Evolutionary conservation across 108 stramenopile genomes (phyloP), one percentile per base, ranked within the genome.

Genomic region (Discostella stelligeroides): DNA sequence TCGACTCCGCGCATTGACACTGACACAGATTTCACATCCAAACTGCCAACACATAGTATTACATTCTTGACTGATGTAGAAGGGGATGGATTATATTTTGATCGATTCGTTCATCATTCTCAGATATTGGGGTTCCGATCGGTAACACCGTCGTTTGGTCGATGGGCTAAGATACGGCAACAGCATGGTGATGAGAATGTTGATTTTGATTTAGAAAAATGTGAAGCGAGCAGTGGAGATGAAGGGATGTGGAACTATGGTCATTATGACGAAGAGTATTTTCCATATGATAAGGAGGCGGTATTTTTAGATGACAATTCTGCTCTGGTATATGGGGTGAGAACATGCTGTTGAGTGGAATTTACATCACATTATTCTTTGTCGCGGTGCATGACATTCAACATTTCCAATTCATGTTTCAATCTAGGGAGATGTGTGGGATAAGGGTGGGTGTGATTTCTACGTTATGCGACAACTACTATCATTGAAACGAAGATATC

Each of bases 381-480:
- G n/a, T n/a, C n/a, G n/a, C n/a, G n/a, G n/a, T n/a, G n/a, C n/a
- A n/a, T n/a, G 15, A 18, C 45, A 25, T 48, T n/a, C 0, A 48
- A 1, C 57, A 68, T 73, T 38, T 56, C 41, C 40, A 68, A 66
- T 10, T 43, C 86, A 23, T 83, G 89, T 11, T 87, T 75, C 17
- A 4, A 20, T 4, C 76, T 83, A 90, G 48, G 95, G 95, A 23
- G 95, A 96, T 66, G 58, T 93, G 15, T 93, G 92, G 86, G 95
- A 96, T 60, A 85, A 90, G 70, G 95, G 95, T 12, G 89, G 88
- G 15, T 76, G 74, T 39, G 95, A 96, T 78, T 80, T 96, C 54
- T 91, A 90, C 47, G 86, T 92, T 7, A 81, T 91, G 47, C 84
- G 91, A 42, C 90, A 96, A 63, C 64, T 96, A 24, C 50, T 93